A percentile compares a stretch with the other conserved stretches of the same genome.
These are phyloP conservation scores for Fusarium chuoi DNA, from an alignment of 2,329 filamentous ascomycete genomes.

Conservation along the genomic window DNA sequence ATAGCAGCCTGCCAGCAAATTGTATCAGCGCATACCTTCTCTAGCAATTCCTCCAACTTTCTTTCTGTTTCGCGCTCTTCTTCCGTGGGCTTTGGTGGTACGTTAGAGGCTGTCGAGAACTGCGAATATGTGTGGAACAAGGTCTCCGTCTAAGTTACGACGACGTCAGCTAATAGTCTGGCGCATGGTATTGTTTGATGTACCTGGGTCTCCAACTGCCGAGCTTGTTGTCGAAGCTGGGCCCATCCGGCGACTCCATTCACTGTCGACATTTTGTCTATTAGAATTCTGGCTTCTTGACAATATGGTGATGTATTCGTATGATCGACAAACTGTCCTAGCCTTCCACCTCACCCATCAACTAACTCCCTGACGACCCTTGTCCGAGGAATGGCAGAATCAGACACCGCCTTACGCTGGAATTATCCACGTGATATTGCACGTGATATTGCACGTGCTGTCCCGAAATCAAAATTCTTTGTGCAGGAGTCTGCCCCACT, in stretches of 20 bases:
- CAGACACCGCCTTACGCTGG: slow-evolving; percentile 40
- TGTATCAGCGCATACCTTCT: slow-evolving; percentile 67
- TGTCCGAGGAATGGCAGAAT: slow-evolving; percentile 43
- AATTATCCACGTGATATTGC: background rate
- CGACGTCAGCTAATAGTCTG: slow-evolving; percentile 35
- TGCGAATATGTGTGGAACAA: slow-evolving; percentile 90
- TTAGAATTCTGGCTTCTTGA: background rate
- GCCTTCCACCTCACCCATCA: slow-evolving; percentile 25
- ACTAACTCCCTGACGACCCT: slow-evolving; percentile 43
- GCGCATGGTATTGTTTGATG: slow-evolving; percentile 37
- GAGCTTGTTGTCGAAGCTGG: slow-evolving; percentile 91
- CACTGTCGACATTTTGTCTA: slow-evolving; percentile 60
- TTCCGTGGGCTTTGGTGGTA: slow-evolving; percentile 84
- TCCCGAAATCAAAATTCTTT: slow-evolving; percentile 43
- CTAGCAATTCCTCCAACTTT: slow-evolving; percentile 85
- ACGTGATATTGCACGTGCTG: slow-evolving; percentile 45
- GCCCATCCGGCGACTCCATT: slow-evolving; percentile 79
- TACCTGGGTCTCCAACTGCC: slow-evolving; percentile 91
- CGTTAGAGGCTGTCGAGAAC: slow-evolving; percentile 81
- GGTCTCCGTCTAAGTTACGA: slow-evolving; percentile 75
- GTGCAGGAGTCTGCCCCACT: slow-evolving; percentile 33
- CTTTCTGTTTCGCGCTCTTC: slow-evolving; percentile 84
- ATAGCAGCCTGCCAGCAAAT: background rate
- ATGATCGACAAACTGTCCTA: slow-evolving; percentile 17
- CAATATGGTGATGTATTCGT: slow-evolving; percentile 26